Percentiles rank a stretch among this genome's conserved stretches.
Conservation (phyloP, 2,329 filamentous ascomycete genomes). For the Plectosphaerella sp. region DNA sequence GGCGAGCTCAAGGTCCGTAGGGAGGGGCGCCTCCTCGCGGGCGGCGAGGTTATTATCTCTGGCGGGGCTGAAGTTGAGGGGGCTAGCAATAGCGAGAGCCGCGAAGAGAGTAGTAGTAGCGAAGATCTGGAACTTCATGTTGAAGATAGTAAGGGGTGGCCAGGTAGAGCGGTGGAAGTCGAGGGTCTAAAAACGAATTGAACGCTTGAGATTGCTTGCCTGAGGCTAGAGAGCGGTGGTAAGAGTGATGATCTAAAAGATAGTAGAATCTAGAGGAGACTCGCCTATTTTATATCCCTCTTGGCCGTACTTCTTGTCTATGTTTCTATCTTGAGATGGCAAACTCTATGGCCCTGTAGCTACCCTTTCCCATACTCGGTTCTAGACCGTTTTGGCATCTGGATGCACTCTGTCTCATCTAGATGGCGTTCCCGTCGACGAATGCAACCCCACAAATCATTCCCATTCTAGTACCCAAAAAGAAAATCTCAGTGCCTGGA, state of each 20-base stretch:
- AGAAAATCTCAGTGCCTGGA: too few relatives aligned
- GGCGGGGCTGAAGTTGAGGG: constrained; percentile 1
- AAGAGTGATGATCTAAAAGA: not conserved
- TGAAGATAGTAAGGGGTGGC: not conserved
- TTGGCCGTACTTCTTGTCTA: too few relatives aligned
- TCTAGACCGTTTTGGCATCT: too few relatives aligned
- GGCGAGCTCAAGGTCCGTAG: constrained; percentile 2
- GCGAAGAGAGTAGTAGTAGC: constrained; percentile 7
- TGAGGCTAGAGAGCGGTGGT: not conserved
- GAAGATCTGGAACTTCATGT: constrained; percentile 11
- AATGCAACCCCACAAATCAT: too few relatives aligned
- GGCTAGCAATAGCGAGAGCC: constrained; percentile 7
- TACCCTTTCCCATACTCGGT: too few relatives aligned
- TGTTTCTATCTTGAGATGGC: too few relatives aligned
- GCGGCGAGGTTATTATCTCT: not conserved
- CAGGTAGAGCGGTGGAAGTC: not conserved
- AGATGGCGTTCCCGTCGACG: too few relatives aligned
- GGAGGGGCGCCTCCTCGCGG: not conserved
- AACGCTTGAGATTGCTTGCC: not conserved
- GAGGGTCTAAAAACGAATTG: not conserved
- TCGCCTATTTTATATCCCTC: not conserved
- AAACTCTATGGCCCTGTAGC: too few relatives aligned
- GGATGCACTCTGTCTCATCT: too few relatives aligned
- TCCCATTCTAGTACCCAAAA: too few relatives aligned
- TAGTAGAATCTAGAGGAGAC: not conserved